Evolutionary conservation across 2,329 filamentous ascomycete genomes (phyloP).

Genomic region (Phialemoniopsis sp.): DNA sequence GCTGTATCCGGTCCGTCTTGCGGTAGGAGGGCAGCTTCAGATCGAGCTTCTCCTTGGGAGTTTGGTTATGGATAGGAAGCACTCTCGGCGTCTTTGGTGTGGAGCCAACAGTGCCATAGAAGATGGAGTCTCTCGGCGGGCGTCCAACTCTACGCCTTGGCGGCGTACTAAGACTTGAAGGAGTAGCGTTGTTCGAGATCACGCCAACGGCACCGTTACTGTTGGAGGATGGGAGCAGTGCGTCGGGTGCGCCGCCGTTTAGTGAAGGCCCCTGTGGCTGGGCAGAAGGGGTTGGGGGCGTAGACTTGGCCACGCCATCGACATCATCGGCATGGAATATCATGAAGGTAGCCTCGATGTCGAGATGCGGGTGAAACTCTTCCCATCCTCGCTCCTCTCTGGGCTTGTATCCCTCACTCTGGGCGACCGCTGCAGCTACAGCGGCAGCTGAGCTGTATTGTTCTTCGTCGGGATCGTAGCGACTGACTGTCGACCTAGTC

Average conservation of each 20-base stretch:
- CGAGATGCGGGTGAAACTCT: conserved; percentile 93
- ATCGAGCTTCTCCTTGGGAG: conserved; percentile 74
- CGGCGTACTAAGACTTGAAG: conserved; percentile 21
- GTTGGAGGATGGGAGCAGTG: no score
- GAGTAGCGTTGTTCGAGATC: conserved; percentile 20
- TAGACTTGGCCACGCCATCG: conserved; percentile 62
- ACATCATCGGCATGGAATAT: conserved; percentile 81
- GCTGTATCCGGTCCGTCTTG: conserved; percentile 71
- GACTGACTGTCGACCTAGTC: conserved; percentile 46
- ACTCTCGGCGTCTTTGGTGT: conserved; percentile 59
- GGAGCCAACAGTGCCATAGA: conserved; percentile 41
- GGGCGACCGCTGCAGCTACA: conserved; percentile 80
- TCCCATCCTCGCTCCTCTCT: conserved; percentile 96
- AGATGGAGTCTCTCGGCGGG: conserved; percentile 45
- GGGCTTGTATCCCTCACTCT: conserved; percentile 95
- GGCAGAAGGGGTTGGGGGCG: conserved; percentile 26
- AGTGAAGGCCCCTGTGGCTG: conserved; percentile 12
- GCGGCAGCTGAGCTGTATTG: conserved; percentile 85
- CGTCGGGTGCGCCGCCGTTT: conserved; percentile 22
- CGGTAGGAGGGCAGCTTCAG: conserved; percentile 73
- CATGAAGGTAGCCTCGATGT: conserved; percentile 77
- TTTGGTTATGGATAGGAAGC: conserved; percentile 73
- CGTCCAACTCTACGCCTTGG: conserved; percentile 36
- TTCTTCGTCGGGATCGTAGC: conserved; percentile 53
- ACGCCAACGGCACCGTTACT: no score